phyloP scores from a whole-genome alignment of 2,329 filamentous ascomycete species.

The Akanthomyces dipterigenus region DNA sequence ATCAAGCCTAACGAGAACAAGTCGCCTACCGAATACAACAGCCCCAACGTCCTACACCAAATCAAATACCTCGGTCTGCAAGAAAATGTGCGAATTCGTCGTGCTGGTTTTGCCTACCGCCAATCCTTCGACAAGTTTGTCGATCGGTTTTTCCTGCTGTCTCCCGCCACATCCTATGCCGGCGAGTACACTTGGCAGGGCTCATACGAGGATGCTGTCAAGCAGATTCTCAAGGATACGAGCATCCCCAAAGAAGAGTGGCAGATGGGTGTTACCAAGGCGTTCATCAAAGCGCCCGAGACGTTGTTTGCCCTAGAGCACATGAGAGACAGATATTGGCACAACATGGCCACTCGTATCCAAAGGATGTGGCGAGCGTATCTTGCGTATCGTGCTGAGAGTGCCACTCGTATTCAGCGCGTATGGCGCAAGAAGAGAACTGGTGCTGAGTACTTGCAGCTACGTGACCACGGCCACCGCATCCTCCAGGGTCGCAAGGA shows the following conservation, averaged over 20 bases:
- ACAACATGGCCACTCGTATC: constrained; percentile 98
- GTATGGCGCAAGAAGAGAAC: constrained; percentile 94
- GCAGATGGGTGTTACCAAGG: constrained; percentile 94
- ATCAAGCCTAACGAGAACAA: constrained; percentile 99
- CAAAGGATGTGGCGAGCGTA: constrained; percentile 97
- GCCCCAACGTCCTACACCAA: constrained; percentile 88
- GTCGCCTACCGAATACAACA: constrained; percentile 86
- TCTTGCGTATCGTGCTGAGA: constrained; percentile 84
- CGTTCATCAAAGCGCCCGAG: constrained; percentile 96
- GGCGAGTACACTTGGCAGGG: constrained; percentile 97
- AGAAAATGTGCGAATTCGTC: constrained; percentile 94
- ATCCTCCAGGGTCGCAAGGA: constrained; percentile 83
- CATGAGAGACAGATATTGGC: constrained; percentile 97
- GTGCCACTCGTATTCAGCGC: constrained; percentile 85
- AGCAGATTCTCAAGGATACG: constrained; percentile 91
- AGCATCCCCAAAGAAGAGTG: constrained; percentile 93
- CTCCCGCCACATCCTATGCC: constrained; percentile 89
- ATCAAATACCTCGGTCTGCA: constrained; percentile 99
- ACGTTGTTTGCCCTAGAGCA: constrained; percentile 94
- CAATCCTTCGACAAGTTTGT: constrained; percentile 98
- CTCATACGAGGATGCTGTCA: constrained; percentile 77
- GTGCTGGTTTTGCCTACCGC: constrained; percentile 93
- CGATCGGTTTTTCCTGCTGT: constrained; percentile 91
- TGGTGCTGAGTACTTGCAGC: constrained; percentile 79
- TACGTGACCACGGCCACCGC: constrained; percentile 81